Conservation (phyloP, 2,329 filamentous ascomycete genomes). For the Apiospora marii region DNA sequence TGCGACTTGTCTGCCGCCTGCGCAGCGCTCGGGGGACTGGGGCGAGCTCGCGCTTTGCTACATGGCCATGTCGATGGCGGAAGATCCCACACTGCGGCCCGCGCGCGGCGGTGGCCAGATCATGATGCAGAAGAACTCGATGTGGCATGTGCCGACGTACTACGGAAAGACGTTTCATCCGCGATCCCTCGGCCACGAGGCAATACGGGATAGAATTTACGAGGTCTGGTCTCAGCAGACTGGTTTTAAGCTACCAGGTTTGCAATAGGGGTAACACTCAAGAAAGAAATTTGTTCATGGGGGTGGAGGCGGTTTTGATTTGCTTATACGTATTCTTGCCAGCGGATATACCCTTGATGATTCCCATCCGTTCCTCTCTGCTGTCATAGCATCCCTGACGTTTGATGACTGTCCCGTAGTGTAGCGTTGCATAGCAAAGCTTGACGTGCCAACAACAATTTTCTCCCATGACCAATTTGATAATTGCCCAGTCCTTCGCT, state of each 20-base stretch:
- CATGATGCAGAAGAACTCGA: constrained; percentile 43
- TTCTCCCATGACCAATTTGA: background rate
- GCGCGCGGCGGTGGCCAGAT: constrained; percentile 33
- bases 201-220: constrained; percentile 46
- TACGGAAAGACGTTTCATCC: constrained; percentile 57
- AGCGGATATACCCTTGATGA: background rate
- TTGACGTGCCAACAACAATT: background rate
- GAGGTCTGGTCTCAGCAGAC: constrained; percentile 38
- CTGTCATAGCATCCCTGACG: background rate
- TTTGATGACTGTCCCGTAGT: too few relatives aligned
- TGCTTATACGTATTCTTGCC: background rate
- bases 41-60: constrained; percentile 52
- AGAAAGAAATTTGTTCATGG: background rate
- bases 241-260: background rate
- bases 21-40: constrained; percentile 50
- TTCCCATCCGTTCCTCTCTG: background rate
- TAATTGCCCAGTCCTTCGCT: background rate
- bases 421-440: background rate
- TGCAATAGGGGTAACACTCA: background rate
- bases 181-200: constrained; percentile 48
- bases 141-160: constrained; percentile 57
- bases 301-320: constrained; percentile 1
- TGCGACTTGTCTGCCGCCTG: constrained; percentile 44
- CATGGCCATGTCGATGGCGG: constrained; percentile 50
- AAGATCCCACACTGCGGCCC: constrained; percentile 45